Base-by-base conservation (phyloP, 306 rosid genomes). In the Ceratonia siliqua region DNA sequence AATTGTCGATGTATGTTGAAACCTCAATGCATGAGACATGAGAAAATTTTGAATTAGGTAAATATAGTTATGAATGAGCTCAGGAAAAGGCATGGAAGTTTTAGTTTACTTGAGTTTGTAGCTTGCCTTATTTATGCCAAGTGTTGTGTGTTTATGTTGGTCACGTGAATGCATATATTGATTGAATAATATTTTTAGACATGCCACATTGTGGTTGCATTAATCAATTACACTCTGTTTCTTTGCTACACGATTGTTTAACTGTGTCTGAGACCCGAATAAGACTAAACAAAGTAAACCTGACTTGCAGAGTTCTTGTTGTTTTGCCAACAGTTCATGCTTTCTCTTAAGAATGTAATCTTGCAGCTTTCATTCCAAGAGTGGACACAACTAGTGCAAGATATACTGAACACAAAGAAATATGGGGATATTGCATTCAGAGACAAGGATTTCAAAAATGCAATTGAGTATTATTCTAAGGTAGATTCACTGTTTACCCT, bases 341-440 rank as follows among this genome's bases (percentile, higher is more conserved):
- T 67, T 49, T 32, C 18, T 14, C 3, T 72, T 62, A 39, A 55
- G 32, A 21, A 45, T 73, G 36, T 33, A 38, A 70, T 42, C 42
- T 73, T 85, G 84, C 88, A 94, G 97, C 96, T 94, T 66, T 94
- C 98, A 43, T 94, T 94, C 77, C 98, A 94, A 91, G 98, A 94
- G 69, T 94, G 98, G 97, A 94, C 94, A 3, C 97, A 94, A 43
- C 98, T 89, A 88, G 96, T 94, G 82, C 98, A 91, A 84, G 97
- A 94, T 18, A 94, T 91, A 89, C 76, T 94, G 83, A 91, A 94
- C 82, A 89, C 96, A 4, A 94, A 91, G 73, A 94, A 91, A 83
- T 87, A 85, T 76, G 98, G 98, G 56, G 97, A 94, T 81, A 89
- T 91, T 78, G 96, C 98, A 74, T 94, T 94, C 58, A 89, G 97